A percentile compares a stretch with the other conserved stretches of the same genome.
phyloP scores from a whole-genome alignment of 2,329 filamentous ascomycete species.

The Stemphylium lycopersici region DNA sequence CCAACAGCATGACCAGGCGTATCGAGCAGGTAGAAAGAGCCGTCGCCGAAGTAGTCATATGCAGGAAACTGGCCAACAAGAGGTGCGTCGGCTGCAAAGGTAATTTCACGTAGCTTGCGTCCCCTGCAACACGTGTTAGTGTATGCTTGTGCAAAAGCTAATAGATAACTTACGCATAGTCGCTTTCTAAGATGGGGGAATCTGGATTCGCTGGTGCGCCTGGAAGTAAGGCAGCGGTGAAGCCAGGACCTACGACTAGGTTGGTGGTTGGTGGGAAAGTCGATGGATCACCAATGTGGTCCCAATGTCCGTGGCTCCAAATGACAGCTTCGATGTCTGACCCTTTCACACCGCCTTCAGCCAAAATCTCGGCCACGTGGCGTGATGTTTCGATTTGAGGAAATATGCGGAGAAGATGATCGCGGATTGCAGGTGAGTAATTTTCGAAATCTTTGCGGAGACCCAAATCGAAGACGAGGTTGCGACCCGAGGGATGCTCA shows the following conservation, averaged over 20 bases:
- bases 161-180: too few species aligned
- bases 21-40: neutral
- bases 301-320: neutral
- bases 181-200: neutral
- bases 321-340: neutral
- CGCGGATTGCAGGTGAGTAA: neutral
- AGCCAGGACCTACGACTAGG: neutral
- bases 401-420: too few species aligned
- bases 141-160: too few species aligned
- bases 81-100: neutral
- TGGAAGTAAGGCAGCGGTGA: neutral
- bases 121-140: too few species aligned
- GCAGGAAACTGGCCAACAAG: neutral
- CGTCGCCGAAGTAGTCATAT: neutral
- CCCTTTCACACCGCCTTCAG: neutral
- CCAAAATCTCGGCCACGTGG: neutral
- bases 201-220: neutral
- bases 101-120: neutral
- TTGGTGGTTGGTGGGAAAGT: neutral
- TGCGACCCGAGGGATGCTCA: neutral
- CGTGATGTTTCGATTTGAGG: neutral
- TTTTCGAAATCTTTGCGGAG: slow-evolving; percentile 5
- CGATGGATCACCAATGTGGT: neutral
- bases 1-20: neutral
- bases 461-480: neutral